A percentile compares a stretch with the other conserved stretches of the same genome.
These are phyloP conservation scores for Pugionium dolabratum DNA, from an alignment of 345 rosid genomes.

Conservation along the genomic window DNA sequence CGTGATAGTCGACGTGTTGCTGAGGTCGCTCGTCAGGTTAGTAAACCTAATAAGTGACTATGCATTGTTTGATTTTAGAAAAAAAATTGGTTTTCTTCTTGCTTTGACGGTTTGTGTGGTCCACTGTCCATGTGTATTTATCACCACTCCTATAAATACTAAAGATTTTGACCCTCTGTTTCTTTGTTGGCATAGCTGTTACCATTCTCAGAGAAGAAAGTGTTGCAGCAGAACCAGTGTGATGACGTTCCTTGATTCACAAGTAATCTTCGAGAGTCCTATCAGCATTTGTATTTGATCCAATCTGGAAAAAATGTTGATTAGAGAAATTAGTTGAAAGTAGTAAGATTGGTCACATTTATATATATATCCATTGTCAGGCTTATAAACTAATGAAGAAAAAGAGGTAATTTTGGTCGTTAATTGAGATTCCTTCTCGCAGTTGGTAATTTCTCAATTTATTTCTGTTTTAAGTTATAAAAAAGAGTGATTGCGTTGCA, in stretches of 20 bases:
- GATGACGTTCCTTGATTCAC: constrained; percentile 36
- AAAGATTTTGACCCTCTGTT: constrained; percentile 16
- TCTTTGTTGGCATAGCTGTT: constrained; percentile 49
- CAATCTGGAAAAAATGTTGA: constrained; percentile 15
- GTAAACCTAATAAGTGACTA: constrained; percentile 29
- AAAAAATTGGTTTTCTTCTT: background rate
- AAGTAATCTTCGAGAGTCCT: constrained; percentile 10
- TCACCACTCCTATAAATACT: background rate
- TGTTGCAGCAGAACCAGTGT: constrained; percentile 36
- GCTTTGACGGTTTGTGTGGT: background rate
- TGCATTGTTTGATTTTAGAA: background rate
- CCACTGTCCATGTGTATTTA: constrained; percentile 1
- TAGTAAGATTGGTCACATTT: constrained; percentile 12
- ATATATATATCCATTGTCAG: constrained; percentile 13
- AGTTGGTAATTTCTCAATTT: background rate
- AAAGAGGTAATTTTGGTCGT: constrained; percentile 27
- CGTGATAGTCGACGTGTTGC: constrained; percentile 47
- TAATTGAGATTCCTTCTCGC: background rate
- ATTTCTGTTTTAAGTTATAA: background rate
- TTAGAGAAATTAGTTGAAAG: constrained; percentile 28
- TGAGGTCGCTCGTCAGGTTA: constrained; percentile 78
- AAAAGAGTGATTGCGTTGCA: background rate
- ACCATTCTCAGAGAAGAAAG: constrained; percentile 57
- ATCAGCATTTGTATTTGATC: background rate
- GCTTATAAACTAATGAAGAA: constrained; percentile 5